Base-by-base conservation (phyloP, 192 early-diverging fungal genomes). In the Mortierella alpina region DNA sequence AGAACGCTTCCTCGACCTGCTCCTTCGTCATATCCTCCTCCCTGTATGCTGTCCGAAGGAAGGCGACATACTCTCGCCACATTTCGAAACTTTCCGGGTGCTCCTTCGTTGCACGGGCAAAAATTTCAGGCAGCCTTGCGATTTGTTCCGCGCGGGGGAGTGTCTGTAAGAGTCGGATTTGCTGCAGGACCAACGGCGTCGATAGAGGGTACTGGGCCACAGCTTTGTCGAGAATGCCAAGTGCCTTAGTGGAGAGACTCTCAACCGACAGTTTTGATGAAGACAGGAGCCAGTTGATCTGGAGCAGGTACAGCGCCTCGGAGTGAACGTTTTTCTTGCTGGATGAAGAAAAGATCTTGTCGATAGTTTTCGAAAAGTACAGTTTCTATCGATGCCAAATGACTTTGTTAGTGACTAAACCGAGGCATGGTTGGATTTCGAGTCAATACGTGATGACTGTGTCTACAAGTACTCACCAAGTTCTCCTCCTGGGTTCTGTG, bases 301-400 rank as follows among this genome's bases (percentile, higher is more conserved):
- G 88, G 4, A 72, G 40, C 18, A 91, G 56, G 55, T 91, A 94
- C 64, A 92, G 40, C 31, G 81, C 66, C 41, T 83, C 84, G 11
- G 88, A 85, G 11, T 87, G 76, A 15, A 77, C 45, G 0, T 73
- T 60, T 8, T 84, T 63, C 56, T 84, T 85, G 66, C 86, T 48
- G 17, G 86, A 87, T 7, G 84, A 44, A n/a, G 86, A 82, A 67
- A 86, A 88, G 44, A 87, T 71, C 41, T 84, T 85, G 18, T 82
- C 66, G 17, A 94, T 87, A 5, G 87, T 82, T 66, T 87, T 87
- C 20, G 83, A 82, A 48, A 92, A 83, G 79, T 90, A 92, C 58
- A 89, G 76, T 72, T 85, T 86, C 70, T 80, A 73, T 20, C n/a
- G 83, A 81, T 17, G 40, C 42, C 18, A 46, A 57, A 56, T 3